These are phyloP conservation scores for Starmera dryadoides DNA, from an alignment of 805 yeast genomes.

Conservation along the genomic window DNA sequence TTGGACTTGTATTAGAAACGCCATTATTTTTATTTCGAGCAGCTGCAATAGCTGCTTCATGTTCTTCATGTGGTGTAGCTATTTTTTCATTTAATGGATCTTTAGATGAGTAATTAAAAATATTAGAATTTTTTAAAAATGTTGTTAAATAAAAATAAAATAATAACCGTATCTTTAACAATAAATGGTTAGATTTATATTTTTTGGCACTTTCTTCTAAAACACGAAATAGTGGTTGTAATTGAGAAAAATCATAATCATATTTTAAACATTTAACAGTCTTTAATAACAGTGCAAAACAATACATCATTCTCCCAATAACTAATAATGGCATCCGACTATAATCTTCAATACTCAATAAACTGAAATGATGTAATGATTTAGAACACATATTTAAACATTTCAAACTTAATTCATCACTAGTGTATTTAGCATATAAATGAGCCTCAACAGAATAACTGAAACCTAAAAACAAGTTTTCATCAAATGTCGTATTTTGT, in stretches of 20 bases:
- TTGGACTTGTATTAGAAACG: too few species aligned
- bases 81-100: constrained; percentile 8
- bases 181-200: constrained; percentile 13
- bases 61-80: background rate
- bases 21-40: too few species aligned
- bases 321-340: constrained; percentile 15
- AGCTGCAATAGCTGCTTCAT: background rate
- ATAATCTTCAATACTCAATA: constrained; percentile 9
- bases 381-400: constrained; percentile 15
- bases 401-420: constrained; percentile 10
- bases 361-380: constrained; percentile 11
- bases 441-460: constrained; percentile 18
- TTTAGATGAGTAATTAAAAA: constrained; percentile 13
- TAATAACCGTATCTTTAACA: constrained; percentile 15
- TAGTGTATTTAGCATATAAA: constrained; percentile 14
- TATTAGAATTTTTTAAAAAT: constrained; percentile 19
- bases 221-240: constrained; percentile 10
- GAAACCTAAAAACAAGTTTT: constrained; percentile 12
- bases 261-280: constrained; percentile 13
- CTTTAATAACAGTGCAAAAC: constrained; percentile 19
- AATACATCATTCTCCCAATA: constrained; percentile 20
- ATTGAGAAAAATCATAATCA: constrained; percentile 9
- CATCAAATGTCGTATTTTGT: constrained; percentile 6
- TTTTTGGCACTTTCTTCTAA: constrained; percentile 9
- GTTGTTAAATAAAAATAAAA: constrained; percentile 21